Evolutionary conservation across 2,329 filamentous ascomycete species (phyloP), one percentile per base, ranked within the genome.

Genomic region (Magnaporthales sp.): DNA sequence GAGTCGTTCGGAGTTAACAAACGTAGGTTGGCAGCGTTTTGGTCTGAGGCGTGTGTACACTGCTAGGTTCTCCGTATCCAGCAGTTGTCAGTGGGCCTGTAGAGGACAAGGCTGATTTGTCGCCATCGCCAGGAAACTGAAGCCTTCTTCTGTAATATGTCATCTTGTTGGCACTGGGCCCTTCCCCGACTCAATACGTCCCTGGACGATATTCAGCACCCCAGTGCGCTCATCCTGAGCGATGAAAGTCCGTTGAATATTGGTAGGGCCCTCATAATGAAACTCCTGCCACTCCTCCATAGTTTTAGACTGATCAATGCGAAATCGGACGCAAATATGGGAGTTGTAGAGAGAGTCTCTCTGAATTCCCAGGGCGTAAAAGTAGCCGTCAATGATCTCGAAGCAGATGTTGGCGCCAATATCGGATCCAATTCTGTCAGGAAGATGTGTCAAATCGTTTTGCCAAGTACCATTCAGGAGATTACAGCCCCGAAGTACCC

Each of bases 161-260:
- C 31, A 90, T 46, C 38, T 46, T 80, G 67, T 86, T 86, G 27
- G 82, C 83, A 67, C 86, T 88, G 26, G 80, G 79, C 30, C 75
- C 74, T 70, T 69, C 7, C 29, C 65, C 86, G 88, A 92, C 74
- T 93, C 91, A 29, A 86, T 87, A 19, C 91, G 82, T 31, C 84
- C 84, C 74, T 93, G 91, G 0, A 91, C 76, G 24, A 91, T 87
- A 64, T 84, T 80, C 1, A 90, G 75, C 15, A 80, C 75, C 1
- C 86, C 85, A 0, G 83, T 87, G 11, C 71, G 71, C 68, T 91
- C 86, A 67, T 91, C 85, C 32, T 79, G 80, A 30, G 85, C 82
- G 1, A 93, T 77, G 67, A 87, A 84, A 0, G 85, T 89, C 90
- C 90, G 93, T 3, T 89, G 84, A 71, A 92, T 88, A 70, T 93